These are phyloP conservation scores for Trebouxia sp. DNA, from an alignment of 139 green algal species.

Conservation along the genomic window DNA sequence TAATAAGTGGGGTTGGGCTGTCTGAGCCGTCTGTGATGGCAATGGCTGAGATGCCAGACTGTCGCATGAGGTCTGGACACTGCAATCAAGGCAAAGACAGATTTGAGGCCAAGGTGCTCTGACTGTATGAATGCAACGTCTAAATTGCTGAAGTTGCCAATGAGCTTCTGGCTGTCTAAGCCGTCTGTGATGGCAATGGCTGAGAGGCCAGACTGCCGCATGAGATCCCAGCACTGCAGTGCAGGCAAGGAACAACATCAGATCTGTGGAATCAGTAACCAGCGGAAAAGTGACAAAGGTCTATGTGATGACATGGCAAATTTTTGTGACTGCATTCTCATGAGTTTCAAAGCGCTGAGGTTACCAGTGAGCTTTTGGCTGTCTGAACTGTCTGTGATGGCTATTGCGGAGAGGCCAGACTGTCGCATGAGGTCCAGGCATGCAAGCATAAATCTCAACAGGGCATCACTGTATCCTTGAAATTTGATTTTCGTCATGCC, in stretches of 20 bases:
- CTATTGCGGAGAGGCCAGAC: conserved; percentile 46
- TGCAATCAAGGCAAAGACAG: conserved; percentile 72
- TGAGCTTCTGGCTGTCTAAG: conserved; percentile 45
- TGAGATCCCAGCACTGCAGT: conserved; percentile 45
- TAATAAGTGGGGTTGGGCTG: conserved; percentile 60
- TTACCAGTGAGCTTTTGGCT: conserved; percentile 60
- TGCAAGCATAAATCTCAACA: too few relatives aligned
- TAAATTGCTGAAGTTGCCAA: conserved; percentile 64
- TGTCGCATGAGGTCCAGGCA: conserved; percentile 49
- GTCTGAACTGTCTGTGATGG: conserved; percentile 51
- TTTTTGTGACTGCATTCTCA: too few relatives aligned
- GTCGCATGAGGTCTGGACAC: conserved; percentile 48
- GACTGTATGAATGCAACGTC: conserved; percentile 61
- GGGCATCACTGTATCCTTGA: too few relatives aligned
- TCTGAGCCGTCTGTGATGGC: conserved; percentile 53
- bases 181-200: conserved; percentile 57
- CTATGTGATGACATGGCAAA: too few relatives aligned
- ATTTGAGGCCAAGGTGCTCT: conserved; percentile 66
- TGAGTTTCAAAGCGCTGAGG: conserved; percentile 63
- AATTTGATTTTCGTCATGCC: too few relatives aligned
- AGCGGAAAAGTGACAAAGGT: too few relatives aligned
- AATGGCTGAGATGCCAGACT: conserved; percentile 43
- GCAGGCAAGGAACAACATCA: too few relatives aligned
- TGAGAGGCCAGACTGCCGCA: conserved; percentile 43
- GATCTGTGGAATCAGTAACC: too few relatives aligned